Evolutionary conservation across 2,329 filamentous ascomycete genomes (phyloP), one percentile per base, ranked within the genome.

Genomic region (Kalmusia sp.): DNA sequence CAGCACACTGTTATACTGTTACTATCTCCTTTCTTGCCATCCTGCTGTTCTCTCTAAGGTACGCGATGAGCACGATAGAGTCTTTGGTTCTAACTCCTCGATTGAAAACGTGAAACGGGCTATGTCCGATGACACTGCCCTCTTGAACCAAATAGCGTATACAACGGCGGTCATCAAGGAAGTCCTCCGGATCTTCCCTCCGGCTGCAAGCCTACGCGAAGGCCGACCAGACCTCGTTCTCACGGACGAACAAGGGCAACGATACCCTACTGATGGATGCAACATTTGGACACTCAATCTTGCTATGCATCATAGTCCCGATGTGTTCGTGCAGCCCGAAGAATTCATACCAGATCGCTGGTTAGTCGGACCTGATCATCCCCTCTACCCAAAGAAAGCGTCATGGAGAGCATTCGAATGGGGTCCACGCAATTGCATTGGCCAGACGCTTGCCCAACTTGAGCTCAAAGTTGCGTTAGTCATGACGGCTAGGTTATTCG

Each of bases 341-440:
- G 48, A 54, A 0, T 71, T 71, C 45, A 39, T 64, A 6, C 59
- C 70, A 9, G 68, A 71, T 17, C 59, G 70, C 9, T 68, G 56
- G 24, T 50, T 68, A 11, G 51, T 44, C 9, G 37, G 15, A 4
- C 54, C 57, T 0, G 58, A 52, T 14, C 53, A 64, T 9, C 51
- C 25, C 1, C 51, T 59, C n/a, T 52, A 45, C 50, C 25, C 59
- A 2, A 54, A 44, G n/a, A 37, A 52, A 3, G 44, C 30, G 52
- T 39, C 24, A 14, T 76, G 58, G 54, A 57, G 70, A 17, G 58
- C 73, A 1, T 79, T 79, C 52, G 71, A 76, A 40, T 54, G 62
- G 3, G 76, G 76, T 1, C 65, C 65, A 2, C 57, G 75, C 4
- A 65, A 62, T 4, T 79, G 76, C 49, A 64, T 74, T 25, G 75